Conservation (phyloP, 192 early-diverging fungal genomes). For the Podila horticola region DNA sequence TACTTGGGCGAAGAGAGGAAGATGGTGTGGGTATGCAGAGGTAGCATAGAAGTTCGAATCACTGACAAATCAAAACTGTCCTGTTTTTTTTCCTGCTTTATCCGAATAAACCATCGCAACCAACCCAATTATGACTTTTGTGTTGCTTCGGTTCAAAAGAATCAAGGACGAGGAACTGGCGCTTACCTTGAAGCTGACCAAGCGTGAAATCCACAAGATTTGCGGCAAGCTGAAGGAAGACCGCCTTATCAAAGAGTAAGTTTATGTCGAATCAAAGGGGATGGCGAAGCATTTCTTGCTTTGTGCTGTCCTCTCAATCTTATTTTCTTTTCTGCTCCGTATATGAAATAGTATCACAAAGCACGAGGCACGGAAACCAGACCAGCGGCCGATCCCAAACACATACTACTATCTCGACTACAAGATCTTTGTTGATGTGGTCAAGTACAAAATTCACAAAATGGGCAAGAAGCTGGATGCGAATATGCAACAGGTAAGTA, state of each 20-base stretch:
- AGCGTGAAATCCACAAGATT: slow-evolving; percentile 79
- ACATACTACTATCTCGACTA: slow-evolving; percentile 93
- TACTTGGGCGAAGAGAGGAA: too few species aligned
- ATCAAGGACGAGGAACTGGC: slow-evolving; percentile 85
- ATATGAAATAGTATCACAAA: slow-evolving; percentile 51
- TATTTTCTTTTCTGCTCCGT: too few species aligned
- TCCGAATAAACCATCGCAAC: neutral
- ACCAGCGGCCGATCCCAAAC: slow-evolving; percentile 66
- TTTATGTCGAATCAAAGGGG: too few species aligned
- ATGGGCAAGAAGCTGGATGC: slow-evolving; percentile 72
- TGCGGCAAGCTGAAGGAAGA: slow-evolving; percentile 84
- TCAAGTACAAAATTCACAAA: slow-evolving; percentile 92
- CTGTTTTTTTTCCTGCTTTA: neutral
- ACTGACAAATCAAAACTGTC: neutral
- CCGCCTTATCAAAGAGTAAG: slow-evolving; percentile 77
- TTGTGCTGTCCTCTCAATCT: neutral
- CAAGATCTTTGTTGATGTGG: slow-evolving; percentile 91
- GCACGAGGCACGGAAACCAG: slow-evolving; percentile 65
- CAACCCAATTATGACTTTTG: neutral
- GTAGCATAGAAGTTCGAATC: neutral
- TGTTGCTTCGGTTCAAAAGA: slow-evolving; percentile 21
- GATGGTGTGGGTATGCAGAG: too few species aligned
- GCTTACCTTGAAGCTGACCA: slow-evolving; percentile 67
- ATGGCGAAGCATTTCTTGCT: too few species aligned
- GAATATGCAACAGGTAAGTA: slow-evolving; percentile 62